A percentile compares a stretch with the other conserved stretches of the same genome.
These are phyloP conservation scores for Austroboletus novae-zelandiae DNA, from an alignment of 1,284 basidiomycete genomes.

Conservation along the genomic window DNA sequence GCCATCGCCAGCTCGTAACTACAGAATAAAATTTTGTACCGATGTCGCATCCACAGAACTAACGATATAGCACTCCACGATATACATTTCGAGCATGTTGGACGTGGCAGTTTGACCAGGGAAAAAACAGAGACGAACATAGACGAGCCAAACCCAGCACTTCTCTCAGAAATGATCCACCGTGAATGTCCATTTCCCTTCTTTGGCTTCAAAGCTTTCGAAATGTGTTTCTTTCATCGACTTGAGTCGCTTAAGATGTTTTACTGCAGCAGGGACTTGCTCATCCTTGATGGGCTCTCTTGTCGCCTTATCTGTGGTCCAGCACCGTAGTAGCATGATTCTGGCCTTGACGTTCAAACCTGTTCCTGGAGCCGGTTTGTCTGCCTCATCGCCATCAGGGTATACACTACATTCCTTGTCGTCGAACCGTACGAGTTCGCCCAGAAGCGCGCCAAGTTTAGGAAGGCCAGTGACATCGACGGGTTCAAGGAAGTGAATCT, in stretches of 20 bases:
- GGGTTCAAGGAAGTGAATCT: conserved; percentile 87
- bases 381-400: conserved; percentile 78
- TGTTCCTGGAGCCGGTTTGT: conserved; percentile 79
- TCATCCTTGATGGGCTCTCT: conserved; percentile 88
- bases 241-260: conserved; percentile 83
- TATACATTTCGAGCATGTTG: neutral
- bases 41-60: neutral
- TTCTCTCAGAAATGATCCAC: conserved; percentile 83
- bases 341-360: conserved; percentile 89
- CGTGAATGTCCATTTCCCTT: conserved; percentile 91
- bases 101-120: neutral
- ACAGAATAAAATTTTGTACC: conserved; percentile 10
- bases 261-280: conserved; percentile 66
- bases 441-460: conserved; percentile 80
- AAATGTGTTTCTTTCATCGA: conserved; percentile 87
- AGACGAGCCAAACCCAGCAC: neutral
- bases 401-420: conserved; percentile 94
- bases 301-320: conserved; percentile 90
- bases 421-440: conserved; percentile 87
- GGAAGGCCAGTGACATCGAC: conserved; percentile 90
- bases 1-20: conserved; percentile 3
- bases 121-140: neutral
- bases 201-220: conserved; percentile 74
- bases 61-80: conserved; percentile 1
- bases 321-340: conserved; percentile 82